Evolutionary conservation across 257 asterid genomes (phyloP).

Genomic region (Ilex aquifolium): DNA sequence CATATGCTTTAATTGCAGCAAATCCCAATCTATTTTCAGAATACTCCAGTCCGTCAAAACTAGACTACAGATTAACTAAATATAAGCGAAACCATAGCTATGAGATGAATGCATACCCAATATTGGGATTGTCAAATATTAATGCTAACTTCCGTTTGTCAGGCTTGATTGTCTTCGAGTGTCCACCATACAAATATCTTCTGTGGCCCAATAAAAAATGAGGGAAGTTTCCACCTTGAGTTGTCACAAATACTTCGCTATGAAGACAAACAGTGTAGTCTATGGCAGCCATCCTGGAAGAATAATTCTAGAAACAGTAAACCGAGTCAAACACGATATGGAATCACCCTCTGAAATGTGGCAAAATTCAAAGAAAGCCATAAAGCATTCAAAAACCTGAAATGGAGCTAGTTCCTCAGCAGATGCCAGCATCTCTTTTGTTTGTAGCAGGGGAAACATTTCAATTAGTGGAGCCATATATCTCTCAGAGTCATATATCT

Average conservation of each 20-base stretch:
- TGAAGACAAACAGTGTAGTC: slow-evolving; percentile 98
- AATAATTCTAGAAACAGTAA: slow-evolving; percentile 62
- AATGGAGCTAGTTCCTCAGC: slow-evolving; percentile 80
- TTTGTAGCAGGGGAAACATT: slow-evolving; percentile 91
- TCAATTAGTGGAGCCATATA: slow-evolving; percentile 85
- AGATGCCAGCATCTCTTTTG: slow-evolving; percentile 87
- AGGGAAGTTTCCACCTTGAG: slow-evolving; percentile 99
- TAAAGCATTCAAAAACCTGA: slow-evolving; percentile 46
- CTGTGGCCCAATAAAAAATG: slow-evolving; percentile 96
- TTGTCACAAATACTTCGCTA: slow-evolving; percentile 96
- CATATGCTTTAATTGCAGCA: too few relatives aligned
- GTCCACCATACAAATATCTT: slow-evolving; percentile 87
- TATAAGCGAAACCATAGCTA: slow-evolving; percentile 5
- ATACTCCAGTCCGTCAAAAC: too few relatives aligned
- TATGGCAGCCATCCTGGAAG: slow-evolving; percentile 98
- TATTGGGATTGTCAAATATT: slow-evolving; percentile 71
- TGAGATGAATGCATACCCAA: slow-evolving; percentile 53
- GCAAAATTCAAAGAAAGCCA: background rate
- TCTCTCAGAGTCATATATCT: slow-evolving; percentile 81
- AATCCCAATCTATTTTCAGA: too few relatives aligned
- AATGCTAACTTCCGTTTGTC: slow-evolving; percentile 85
- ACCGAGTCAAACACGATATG: slow-evolving; percentile 26
- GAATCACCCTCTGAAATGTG: background rate
- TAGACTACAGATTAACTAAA: too few relatives aligned
- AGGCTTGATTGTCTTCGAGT: slow-evolving; percentile 85